Conservation (phyloP, 148 eudicot genomes). For the Fagopyrum tataricum region DNA sequence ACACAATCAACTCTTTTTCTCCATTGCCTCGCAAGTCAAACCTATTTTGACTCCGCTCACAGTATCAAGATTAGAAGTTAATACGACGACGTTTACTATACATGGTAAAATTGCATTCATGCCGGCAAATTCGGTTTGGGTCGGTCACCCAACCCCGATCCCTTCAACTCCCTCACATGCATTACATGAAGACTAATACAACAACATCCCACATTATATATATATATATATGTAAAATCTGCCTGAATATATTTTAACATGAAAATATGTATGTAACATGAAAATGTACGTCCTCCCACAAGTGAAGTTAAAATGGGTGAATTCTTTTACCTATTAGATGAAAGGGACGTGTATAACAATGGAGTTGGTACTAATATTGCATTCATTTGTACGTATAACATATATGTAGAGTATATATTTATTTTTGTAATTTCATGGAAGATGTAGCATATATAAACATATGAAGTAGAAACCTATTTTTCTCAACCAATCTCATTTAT, state of each 20-base stretch:
- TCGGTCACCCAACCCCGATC: slow-evolving; percentile 12
- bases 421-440: background rate
- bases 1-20: background rate
- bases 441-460: background rate
- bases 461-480: background rate
- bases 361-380: background rate
- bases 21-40: background rate
- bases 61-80: background rate
- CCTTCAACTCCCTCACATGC: slow-evolving; percentile 15
- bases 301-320: background rate
- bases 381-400: background rate
- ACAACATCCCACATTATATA: background rate
- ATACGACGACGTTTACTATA: background rate
- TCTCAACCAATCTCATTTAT: slow-evolving; percentile 55
- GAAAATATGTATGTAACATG: background rate
- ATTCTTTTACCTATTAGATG: background rate
- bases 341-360: background rate
- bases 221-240: too few species aligned
- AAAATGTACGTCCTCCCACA: background rate
- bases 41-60: background rate
- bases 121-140: slow-evolving; percentile 8
- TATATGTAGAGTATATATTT: background rate
- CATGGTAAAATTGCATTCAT: background rate
- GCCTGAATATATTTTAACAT: background rate
- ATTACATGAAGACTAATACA: background rate